Evolutionary conservation across 2,329 filamentous ascomycete genomes (phyloP).

Genomic region (Botryotinia convoluta): DNA sequence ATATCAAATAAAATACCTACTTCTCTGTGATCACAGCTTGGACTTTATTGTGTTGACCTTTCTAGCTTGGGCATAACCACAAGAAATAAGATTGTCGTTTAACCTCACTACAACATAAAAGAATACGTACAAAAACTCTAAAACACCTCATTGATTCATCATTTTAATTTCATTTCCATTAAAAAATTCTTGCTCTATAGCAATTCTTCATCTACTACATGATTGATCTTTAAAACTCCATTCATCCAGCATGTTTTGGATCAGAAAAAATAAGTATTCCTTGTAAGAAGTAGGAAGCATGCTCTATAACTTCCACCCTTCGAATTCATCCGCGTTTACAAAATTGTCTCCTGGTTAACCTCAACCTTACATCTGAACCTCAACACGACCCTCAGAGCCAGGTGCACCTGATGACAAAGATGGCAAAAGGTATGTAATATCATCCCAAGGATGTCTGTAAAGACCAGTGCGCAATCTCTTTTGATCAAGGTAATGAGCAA

Average conservation of each 20-base stretch:
- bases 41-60: too few species aligned
- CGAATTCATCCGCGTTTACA: conserved; percentile 2
- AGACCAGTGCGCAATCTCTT: conserved; percentile 98
- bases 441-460: conserved; percentile 99
- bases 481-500: conserved; percentile 99
- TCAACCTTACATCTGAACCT: conserved; percentile 64
- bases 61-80: background rate
- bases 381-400: conserved; percentile 81
- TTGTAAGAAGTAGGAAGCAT: conserved; percentile 14
- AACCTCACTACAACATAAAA: background rate
- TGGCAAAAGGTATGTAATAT: conserved; percentile 92
- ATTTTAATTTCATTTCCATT: conserved; percentile 15
- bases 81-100: background rate
- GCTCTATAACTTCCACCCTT: conserved; percentile 13
- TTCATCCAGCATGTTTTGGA: conserved; percentile 5
- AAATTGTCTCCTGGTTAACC: background rate
- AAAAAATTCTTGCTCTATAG: conserved; percentile 17
- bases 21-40: background rate
- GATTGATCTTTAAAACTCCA: conserved; percentile 18
- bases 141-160: background rate
- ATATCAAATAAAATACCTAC: background rate
- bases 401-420: conserved; percentile 69
- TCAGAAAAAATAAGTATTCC: conserved; percentile 11
- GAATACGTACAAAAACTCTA: background rate
- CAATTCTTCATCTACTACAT: conserved; percentile 11